phyloP scores from a whole-genome alignment of 2,329 filamentous ascomycete species.

The Aureobasidium melanogenum region DNA sequence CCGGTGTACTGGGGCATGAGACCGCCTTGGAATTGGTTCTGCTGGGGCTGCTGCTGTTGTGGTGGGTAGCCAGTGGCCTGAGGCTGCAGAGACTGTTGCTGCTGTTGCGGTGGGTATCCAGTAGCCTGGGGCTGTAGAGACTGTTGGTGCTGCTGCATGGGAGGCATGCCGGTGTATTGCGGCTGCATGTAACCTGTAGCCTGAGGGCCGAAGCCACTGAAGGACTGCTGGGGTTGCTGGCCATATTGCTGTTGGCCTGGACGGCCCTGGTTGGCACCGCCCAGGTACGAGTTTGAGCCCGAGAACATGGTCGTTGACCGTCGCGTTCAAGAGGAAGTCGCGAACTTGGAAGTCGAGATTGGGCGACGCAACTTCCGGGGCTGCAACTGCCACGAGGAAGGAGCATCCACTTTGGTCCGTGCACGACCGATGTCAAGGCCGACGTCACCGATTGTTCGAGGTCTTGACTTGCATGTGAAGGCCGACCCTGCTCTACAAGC shows the following conservation, averaged over 20 bases:
- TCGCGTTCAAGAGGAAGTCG: not conserved
- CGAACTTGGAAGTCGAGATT: not conserved
- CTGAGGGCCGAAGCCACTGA: constrained; percentile 41
- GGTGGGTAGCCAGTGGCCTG: constrained; percentile 26
- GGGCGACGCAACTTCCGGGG: not conserved
- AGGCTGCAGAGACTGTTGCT: constrained; percentile 36
- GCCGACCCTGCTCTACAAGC: not conserved
- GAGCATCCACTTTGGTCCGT: not conserved
- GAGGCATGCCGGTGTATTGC: constrained; percentile 52
- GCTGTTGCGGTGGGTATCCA: constrained; percentile 19
- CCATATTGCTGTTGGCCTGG: constrained; percentile 46
- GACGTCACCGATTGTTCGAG: not conserved
- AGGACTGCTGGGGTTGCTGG: constrained; percentile 31
- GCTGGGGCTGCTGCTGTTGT: constrained; percentile 21
- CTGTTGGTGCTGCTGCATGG: constrained; percentile 29
- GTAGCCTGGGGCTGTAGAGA: constrained; percentile 30
- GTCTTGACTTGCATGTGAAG: not conserved
- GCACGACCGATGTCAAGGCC: not conserved
- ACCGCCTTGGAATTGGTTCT: constrained; percentile 24
- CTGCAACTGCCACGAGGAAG: not conserved
- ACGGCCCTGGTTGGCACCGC: constrained; percentile 66
- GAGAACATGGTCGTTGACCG: constrained; percentile 63
- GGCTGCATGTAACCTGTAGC: constrained; percentile 52
- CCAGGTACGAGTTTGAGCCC: constrained; percentile 76
- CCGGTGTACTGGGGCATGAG: constrained; percentile 37